These are phyloP conservation scores for Fusarium sp. DNA, from an alignment of 2,329 filamentous ascomycete genomes.

Conservation along the genomic window DNA sequence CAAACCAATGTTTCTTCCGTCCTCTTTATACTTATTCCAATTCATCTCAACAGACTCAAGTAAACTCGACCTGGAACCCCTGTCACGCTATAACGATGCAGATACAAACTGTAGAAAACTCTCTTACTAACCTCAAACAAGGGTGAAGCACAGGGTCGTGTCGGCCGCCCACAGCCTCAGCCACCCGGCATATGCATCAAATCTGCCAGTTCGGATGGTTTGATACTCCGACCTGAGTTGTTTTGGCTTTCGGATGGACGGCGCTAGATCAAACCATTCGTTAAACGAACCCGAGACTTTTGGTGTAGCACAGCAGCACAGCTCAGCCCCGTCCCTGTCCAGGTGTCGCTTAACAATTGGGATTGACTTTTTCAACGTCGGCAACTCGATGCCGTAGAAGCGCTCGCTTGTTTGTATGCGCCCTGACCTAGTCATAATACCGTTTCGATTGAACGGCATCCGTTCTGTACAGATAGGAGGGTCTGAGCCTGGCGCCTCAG, in stretches of 20 bases:
- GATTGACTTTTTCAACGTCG: constrained; percentile 5
- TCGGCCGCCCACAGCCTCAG: constrained; percentile 35
- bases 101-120: constrained; percentile 3
- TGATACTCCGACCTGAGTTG: constrained; percentile 27
- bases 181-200: constrained; percentile 16
- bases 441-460: constrained; percentile 12
- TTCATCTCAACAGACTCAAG: constrained; percentile 4
- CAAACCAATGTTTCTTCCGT: background rate
- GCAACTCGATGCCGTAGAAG: constrained; percentile 16
- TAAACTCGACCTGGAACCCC: constrained; percentile 10
- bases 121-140: constrained; percentile 34
- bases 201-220: constrained; percentile 24
- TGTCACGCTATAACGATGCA: background rate
- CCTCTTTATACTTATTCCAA: constrained; percentile 27
- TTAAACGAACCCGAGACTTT: constrained; percentile 20
- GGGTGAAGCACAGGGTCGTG: constrained; percentile 30
- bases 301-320: constrained; percentile 11
- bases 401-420: background rate
- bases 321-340: background rate
- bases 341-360: background rate
- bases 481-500: background rate
- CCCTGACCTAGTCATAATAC: background rate
- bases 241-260: constrained; percentile 19
- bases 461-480: background rate
- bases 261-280: constrained; percentile 29